Base-by-base conservation (phyloP, 108 stramenopile genomes). In the Cyclotella distinguenda region DNA sequence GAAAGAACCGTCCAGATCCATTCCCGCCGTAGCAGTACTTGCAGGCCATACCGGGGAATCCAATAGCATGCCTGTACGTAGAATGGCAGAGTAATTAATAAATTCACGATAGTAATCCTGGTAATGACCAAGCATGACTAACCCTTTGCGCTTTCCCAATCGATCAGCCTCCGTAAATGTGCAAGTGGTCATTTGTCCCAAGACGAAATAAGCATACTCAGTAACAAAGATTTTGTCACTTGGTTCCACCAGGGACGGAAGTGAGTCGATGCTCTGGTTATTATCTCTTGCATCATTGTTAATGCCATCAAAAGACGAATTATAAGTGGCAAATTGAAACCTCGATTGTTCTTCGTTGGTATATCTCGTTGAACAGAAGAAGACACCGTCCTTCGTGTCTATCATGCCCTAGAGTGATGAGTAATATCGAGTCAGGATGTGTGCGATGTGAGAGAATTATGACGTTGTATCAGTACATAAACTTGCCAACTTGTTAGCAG, bases 151-250 rank as follows among this genome's bases (percentile, higher is more conserved):
- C 45, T 77, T 77, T 21, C 76, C 76, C 28, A 77, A 38, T 7
- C 74, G 74, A 66, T 75, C 74, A 6, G 74, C 51, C 57, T 77
- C 76, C 9, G 76, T 77, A 56, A 77, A 77, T 16, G 39, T 55
- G 40, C 70, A 72, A 4, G 58, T 66, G 11, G 70, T 72, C 70
- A 79, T 79, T 46, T 79, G 78, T 22, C 61, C 56, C 72, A 79
- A 69, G 9, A 79, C 61, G 47, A 74, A 74, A 38, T 44, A 79
- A 1, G 72, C 60, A 56, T 79, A 74, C 9, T 79, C 72, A 16
- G 72, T 79, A 25, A 68, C 72, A 64, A 74, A 74, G 9, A 42
- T 8, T 22, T 43, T 68, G 36, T 79, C 78, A 60, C 38, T 34
- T 6, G 66, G 60, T 11, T 73, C 61, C 28, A 79, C 78, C 43